Evolutionary conservation across 2,329 filamentous ascomycete genomes (phyloP).

Genomic region (Coniochaeta sp.): DNA sequence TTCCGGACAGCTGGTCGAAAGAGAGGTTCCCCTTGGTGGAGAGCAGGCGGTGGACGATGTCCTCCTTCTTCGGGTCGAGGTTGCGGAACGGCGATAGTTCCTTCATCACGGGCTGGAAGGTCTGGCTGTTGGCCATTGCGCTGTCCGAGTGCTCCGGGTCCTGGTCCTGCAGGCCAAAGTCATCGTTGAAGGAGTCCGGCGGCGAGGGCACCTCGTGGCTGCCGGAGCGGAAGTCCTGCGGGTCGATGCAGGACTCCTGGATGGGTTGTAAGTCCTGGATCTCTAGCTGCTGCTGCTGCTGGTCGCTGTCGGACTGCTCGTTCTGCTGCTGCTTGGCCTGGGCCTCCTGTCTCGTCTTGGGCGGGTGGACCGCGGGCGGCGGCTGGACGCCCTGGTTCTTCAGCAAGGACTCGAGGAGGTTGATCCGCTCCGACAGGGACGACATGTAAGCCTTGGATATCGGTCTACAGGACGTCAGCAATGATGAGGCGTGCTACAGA

Average conservation of each 20-base stretch:
- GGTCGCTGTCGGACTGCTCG: conserved; percentile 6
- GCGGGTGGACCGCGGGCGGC: conserved; percentile 44
- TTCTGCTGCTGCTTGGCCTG: conserved; percentile 19
- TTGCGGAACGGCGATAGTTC: conserved; percentile 27
- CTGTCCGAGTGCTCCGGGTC: conserved; percentile 18
- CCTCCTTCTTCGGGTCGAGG: conserved; percentile 33
- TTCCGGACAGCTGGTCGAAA: conserved; percentile 42
- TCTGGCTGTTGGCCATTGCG: conserved; percentile 12
- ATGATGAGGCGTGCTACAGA: not conserved
- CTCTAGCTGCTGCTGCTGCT: conserved; percentile 2
- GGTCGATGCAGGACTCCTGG: conserved; percentile 1
- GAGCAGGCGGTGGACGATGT: conserved; percentile 39
- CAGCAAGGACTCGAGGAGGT: conserved; percentile 43
- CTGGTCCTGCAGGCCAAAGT: conserved; percentile 18
- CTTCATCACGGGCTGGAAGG: conserved; percentile 15
- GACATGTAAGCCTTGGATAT: conserved; percentile 53
- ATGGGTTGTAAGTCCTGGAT: not conserved
- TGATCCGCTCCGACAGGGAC: conserved; percentile 46
- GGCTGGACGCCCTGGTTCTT: conserved; percentile 39
- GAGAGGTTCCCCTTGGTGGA: conserved; percentile 41
- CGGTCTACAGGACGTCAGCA: conserved; percentile 27
- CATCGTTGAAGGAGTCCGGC: conserved; percentile 24
- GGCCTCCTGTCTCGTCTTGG: conserved; percentile 38
- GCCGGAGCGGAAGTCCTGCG: conserved; percentile 6
- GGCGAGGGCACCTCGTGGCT: conserved; percentile 19